These are phyloP conservation scores for Vigna trinervia DNA, from an alignment of 306 rosid genomes.

Conservation along the genomic window DNA sequence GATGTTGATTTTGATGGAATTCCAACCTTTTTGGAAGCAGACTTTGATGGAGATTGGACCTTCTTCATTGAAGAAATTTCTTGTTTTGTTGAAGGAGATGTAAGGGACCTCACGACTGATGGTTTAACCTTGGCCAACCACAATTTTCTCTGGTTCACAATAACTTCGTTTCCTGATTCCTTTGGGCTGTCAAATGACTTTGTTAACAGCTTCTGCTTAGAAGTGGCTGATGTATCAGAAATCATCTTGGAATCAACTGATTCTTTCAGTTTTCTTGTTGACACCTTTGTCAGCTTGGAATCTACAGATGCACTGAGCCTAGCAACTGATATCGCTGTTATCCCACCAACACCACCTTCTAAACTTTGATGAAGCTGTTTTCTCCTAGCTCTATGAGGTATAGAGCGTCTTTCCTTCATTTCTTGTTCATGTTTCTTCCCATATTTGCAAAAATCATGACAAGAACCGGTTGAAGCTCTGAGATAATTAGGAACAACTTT, in stretches of 20 bases:
- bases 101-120: constrained; percentile 30
- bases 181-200: constrained; percentile 49
- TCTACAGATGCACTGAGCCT: constrained; percentile 45
- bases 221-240: constrained; percentile 37
- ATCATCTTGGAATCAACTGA: constrained; percentile 39
- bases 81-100: constrained; percentile 45
- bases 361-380: constrained; percentile 46
- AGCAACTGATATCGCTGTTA: constrained; percentile 20
- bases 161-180: constrained; percentile 38
- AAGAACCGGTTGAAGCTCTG: constrained; percentile 86
- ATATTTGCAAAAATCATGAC: constrained; percentile 89
- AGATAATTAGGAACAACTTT: constrained; percentile 66
- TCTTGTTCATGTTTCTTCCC: constrained; percentile 58
- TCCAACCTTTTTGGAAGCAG: constrained; percentile 13
- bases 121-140: constrained; percentile 50
- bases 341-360: constrained; percentile 43
- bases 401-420: constrained; percentile 53
- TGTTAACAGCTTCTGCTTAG: constrained; percentile 31
- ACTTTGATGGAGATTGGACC: constrained; percentile 41
- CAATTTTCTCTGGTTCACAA: constrained; percentile 48
- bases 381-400: constrained; percentile 47
- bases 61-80: constrained; percentile 49
- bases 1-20: constrained; percentile 16
- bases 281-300: constrained; percentile 47
- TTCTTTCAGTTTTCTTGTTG: constrained; percentile 43